Evolutionary conservation across 1,284 basidiomycete genomes (phyloP), one percentile per base, ranked within the genome.

Genomic region (Apiotrichum veenhuisii): DNA sequence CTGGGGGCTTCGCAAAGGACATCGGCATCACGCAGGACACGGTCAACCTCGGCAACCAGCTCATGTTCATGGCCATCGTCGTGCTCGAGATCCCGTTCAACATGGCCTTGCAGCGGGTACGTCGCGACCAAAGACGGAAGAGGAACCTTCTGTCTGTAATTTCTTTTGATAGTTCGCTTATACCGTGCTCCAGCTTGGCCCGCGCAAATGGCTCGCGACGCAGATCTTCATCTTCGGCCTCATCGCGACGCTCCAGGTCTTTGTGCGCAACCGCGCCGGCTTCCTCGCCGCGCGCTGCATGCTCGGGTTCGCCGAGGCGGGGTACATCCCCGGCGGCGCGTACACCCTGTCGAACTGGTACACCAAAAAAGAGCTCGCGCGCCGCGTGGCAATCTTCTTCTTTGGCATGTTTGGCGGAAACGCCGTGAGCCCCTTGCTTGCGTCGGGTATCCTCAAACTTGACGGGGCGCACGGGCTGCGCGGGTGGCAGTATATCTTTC

Each of bases 301-400:
- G 40, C 72, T 79, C 46, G 77, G 77, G 47, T 41, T 77, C 11
- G 74, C 74, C 18, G 72, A 75, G 41, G 63, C 72, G 5, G 57
- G 66, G 51, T 73, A 72, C 46, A 72, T 73, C 43, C 73, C 73
- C 59, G 66, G 70, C 9, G 71, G 75, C 63, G 72, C 69, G 0
- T 61, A 68, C 45, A 67, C 67, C 51, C 55, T 70, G 12, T 70
- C 57, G 36, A 64, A 61, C 36, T 78, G 72, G 72, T 79, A 79
- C 68, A 73, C 65, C 30, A 74, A 74, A 57, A 38, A 51, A 0
- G 77, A 80, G 54, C 60, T 79, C 22, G 72, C 76, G 23, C 75
- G 76, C 54, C 72, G 78, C 9, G 66, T 78, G 52, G 73, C 73
- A 44, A 57, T 79, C 5, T 79, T 78, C 73, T 79, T 79, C 57